Conservation (phyloP, 1,284 basidiomycete genomes). For the Trametes hirsuta region DNA sequence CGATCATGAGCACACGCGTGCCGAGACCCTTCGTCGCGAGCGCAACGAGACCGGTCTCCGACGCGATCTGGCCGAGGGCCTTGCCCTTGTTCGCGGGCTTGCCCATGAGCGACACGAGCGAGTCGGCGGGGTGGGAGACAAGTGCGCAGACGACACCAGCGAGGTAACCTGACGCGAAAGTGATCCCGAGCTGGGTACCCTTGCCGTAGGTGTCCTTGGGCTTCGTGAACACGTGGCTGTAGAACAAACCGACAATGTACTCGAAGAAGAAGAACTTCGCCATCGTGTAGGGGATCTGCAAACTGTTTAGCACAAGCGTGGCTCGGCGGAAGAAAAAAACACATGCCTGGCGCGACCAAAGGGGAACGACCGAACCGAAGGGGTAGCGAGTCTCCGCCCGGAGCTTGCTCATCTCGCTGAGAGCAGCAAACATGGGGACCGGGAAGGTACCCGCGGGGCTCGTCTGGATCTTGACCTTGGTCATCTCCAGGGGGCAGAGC, state of each 20-base stretch:
- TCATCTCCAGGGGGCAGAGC: constrained; percentile 83
- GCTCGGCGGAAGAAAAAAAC: neutral
- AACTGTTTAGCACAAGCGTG: neutral
- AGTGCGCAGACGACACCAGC: constrained; percentile 83
- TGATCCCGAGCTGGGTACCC: constrained; percentile 76
- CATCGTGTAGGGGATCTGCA: constrained; percentile 84
- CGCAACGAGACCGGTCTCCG: constrained; percentile 62
- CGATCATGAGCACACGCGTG: constrained; percentile 81
- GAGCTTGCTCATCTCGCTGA: constrained; percentile 64
- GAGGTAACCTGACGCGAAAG: constrained; percentile 81
- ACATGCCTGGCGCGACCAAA: constrained; percentile 81
- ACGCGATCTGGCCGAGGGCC: constrained; percentile 63
- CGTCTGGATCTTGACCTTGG: constrained; percentile 86
- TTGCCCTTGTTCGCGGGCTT: constrained; percentile 81
- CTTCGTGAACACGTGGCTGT: constrained; percentile 72
- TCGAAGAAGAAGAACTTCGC: constrained; percentile 89
- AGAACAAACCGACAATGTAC: constrained; percentile 77
- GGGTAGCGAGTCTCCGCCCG: constrained; percentile 75
- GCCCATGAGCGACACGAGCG: constrained; percentile 78
- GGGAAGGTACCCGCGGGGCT: constrained; percentile 76
- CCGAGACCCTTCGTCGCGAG: constrained; percentile 81
- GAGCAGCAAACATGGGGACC: constrained; percentile 68
- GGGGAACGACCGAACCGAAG: constrained; percentile 79
- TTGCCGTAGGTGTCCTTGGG: constrained; percentile 76
- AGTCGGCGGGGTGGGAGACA: constrained; percentile 83